Conservation (phyloP, 2,329 filamentous ascomycete species). For the Emydomyces testavorans region DNA sequence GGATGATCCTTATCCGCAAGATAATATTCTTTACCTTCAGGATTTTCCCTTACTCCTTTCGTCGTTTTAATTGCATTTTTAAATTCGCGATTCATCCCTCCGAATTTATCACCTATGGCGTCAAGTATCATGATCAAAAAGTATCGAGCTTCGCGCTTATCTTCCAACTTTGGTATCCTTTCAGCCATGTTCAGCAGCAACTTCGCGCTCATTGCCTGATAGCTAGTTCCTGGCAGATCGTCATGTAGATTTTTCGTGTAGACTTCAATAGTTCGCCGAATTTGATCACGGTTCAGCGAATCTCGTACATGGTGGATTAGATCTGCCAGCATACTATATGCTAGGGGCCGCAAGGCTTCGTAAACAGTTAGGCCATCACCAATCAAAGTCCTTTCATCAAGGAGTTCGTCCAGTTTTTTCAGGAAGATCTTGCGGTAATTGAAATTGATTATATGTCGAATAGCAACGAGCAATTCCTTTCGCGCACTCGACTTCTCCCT, state of each 20-base stretch:
- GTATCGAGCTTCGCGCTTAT: conserved; percentile 88
- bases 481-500: conserved; percentile 85
- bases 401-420: conserved; percentile 82
- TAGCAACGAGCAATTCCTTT: conserved; percentile 91
- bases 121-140: conserved; percentile 96
- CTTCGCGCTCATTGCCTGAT: conserved; percentile 99
- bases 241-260: conserved; percentile 95
- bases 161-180: conserved; percentile 84
- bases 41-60: conserved; percentile 58
- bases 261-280: conserved; percentile 88
- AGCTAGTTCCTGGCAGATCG: conserved; percentile 92
- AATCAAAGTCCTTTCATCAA: conserved; percentile 88
- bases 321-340: conserved; percentile 97
- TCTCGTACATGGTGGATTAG: conserved; percentile 95
- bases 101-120: conserved; percentile 96
- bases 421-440: conserved; percentile 94
- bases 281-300: conserved; percentile 76
- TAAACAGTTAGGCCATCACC: conserved; percentile 94
- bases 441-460: conserved; percentile 97
- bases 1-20: conserved; percentile 67
- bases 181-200: conserved; percentile 95
- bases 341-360: conserved; percentile 87
- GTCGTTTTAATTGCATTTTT: conserved; percentile 90
- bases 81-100: conserved; percentile 94
- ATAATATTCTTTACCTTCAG: conserved; percentile 63